Conservation (phyloP, 1,284 basidiomycete species). For the Calocybe gambosa region DNA sequence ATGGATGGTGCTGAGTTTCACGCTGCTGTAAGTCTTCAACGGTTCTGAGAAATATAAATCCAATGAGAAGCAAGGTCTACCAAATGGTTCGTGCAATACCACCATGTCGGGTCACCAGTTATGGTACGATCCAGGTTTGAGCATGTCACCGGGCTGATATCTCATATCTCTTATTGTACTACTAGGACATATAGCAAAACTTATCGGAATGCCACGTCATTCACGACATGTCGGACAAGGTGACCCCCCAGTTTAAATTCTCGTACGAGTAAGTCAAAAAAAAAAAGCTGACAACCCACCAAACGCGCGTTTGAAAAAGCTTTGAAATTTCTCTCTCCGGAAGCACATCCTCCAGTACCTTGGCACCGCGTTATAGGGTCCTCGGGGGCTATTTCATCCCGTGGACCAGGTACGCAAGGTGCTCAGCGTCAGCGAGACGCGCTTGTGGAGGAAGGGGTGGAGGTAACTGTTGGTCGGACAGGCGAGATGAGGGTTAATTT, state of each 20-base stretch:
- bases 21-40: constrained; percentile 37
- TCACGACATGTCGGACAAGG: constrained; percentile 85
- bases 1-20: constrained; percentile 66
- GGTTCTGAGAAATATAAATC: not conserved
- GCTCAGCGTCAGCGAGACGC: constrained; percentile 61
- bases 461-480: constrained; percentile 42
- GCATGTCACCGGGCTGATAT: not conserved
- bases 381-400: constrained; percentile 69
- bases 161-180: not conserved
- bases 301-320: too few relatives aligned
- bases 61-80: too few relatives aligned
- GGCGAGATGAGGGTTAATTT: constrained; percentile 39
- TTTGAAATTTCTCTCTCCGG: constrained; percentile 61
- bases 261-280: too few relatives aligned
- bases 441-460: constrained; percentile 67
- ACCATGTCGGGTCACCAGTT: constrained; percentile 56
- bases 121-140: constrained; percentile 38
- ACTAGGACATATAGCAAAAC: constrained; percentile 75
- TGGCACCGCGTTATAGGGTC: constrained; percentile 72
- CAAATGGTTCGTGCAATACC: constrained; percentile 63
- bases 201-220: constrained; percentile 78
- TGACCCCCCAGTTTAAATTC: constrained; percentile 23
- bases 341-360: constrained; percentile 57
- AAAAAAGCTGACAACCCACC: too few relatives aligned
- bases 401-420: constrained; percentile 63